Percentiles rank a stretch among this genome's conserved stretches.
Conservation (phyloP, 192 early-diverging fungal species). For the Neocallimastix lanati region DNA sequence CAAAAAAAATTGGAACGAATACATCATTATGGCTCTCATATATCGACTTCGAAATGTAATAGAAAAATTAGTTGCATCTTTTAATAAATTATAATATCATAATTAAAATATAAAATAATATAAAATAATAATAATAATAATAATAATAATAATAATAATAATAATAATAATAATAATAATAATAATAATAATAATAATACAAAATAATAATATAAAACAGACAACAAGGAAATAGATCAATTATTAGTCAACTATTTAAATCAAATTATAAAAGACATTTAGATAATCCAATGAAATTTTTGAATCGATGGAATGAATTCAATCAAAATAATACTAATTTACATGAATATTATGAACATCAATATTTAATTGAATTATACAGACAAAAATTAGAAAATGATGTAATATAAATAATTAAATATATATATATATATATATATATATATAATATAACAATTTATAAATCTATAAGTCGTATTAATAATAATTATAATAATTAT, state of each 20-base stretch:
- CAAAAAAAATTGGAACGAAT: neutral
- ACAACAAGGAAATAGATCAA: neutral
- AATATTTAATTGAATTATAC: neutral
- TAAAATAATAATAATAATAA: too few species aligned
- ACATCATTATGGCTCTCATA: neutral
- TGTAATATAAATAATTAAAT: neutral
- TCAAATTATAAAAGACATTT: neutral
- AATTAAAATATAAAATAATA: too few species aligned
- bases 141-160: too few species aligned
- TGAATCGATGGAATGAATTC: neutral
- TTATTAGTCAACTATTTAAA: neutral
- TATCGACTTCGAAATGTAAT: neutral
- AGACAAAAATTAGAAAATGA: neutral
- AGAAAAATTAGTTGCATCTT: too few species aligned
- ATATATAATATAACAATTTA: too few species aligned
- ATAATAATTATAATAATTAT: too few species aligned
- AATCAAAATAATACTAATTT: neutral
- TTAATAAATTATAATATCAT: too few species aligned
- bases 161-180: too few species aligned
- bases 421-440: too few species aligned
- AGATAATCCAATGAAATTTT: neutral
- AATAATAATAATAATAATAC: too few species aligned
- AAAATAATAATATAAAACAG: too few species aligned
- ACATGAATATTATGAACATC: neutral
- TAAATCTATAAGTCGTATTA: too few species aligned